Conservation (phyloP, 2,329 filamentous ascomycete species). For the Colletotrichum limetticola region DNA sequence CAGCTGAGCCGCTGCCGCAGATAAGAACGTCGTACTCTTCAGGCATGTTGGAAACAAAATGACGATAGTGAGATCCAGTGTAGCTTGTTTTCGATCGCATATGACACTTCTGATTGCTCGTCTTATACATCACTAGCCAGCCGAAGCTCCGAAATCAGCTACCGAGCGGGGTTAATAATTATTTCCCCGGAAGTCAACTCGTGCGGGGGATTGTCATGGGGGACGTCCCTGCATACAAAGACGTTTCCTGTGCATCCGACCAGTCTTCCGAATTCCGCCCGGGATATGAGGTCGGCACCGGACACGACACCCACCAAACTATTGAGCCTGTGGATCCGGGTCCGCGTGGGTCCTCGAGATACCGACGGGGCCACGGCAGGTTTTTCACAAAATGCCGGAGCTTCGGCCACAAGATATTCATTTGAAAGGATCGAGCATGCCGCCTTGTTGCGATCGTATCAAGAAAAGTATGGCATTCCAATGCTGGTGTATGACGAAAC, state of each 20-base stretch:
- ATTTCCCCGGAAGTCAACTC: not conserved
- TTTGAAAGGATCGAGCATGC: not conserved
- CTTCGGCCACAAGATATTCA: not conserved
- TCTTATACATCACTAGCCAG: not conserved
- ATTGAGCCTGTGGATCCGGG: not conserved
- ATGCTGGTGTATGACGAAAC: not conserved
- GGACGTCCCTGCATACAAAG: not conserved
- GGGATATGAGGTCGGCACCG: not conserved
- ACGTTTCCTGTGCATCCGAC: not conserved
- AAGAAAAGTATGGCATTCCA: not conserved
- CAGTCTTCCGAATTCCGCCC: not conserved
- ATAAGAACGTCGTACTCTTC: slow-evolving; percentile 29
- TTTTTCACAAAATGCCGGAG: not conserved
- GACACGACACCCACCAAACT: not conserved
- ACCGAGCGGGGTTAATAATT: not conserved
- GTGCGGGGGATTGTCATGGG: not conserved
- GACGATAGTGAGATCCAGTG: fast-evolving
- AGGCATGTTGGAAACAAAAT: not conserved
- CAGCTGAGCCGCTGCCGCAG: slow-evolving; percentile 43
- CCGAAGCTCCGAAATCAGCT: not conserved
- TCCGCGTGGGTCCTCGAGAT: slow-evolving; percentile 2
- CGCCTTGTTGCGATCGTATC: not conserved
- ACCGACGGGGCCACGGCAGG: not conserved
- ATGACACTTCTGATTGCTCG: not conserved
- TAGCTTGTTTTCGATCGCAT: not conserved